Evolutionary conservation across 140 eudicot species (phyloP).

Genomic region (Senecio squalidus): DNA sequence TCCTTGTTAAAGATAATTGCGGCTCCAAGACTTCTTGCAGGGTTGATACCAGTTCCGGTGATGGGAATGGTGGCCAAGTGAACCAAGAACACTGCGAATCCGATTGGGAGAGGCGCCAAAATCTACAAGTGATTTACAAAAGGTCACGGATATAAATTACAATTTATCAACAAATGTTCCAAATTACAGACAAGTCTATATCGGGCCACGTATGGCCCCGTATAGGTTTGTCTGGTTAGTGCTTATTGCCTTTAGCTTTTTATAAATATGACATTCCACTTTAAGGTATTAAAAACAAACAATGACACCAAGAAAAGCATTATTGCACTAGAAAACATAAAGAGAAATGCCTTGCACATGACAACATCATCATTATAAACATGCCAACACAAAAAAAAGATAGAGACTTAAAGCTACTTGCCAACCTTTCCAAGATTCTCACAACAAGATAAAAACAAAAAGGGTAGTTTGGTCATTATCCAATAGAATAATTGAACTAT

Average conservation of each 20-base stretch:
- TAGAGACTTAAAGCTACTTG: slow-evolving; percentile 26
- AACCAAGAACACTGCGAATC: slow-evolving; percentile 66
- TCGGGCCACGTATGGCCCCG: not conserved
- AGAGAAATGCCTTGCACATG: slow-evolving; percentile 29
- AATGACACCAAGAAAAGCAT: slow-evolving; percentile 26
- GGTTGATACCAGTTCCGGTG: slow-evolving; percentile 73
- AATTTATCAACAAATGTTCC: not conserved
- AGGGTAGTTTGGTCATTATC: slow-evolving; percentile 22
- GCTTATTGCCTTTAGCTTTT: not conserved
- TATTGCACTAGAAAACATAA: slow-evolving; percentile 19
- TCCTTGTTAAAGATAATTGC: slow-evolving; percentile 61
- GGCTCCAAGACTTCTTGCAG: slow-evolving; percentile 72
- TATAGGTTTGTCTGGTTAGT: not conserved
- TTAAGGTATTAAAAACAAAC: slow-evolving; percentile 11
- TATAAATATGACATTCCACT: no score
- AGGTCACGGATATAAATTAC: no score
- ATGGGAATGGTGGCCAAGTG: slow-evolving; percentile 76
- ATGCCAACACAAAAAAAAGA: slow-evolving; percentile 18
- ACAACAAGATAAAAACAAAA: slow-evolving; percentile 12
- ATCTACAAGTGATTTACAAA: slow-evolving; percentile 40
- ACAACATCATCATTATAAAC: slow-evolving; percentile 26
- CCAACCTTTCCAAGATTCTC: slow-evolving; percentile 31
- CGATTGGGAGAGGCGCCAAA: slow-evolving; percentile 78
- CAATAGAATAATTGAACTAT: slow-evolving; percentile 5
- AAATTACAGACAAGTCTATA: not conserved